These are phyloP conservation scores for Elongisporangium anandrum DNA, from an alignment of 352 stramenopile species.

Conservation along the genomic window DNA sequence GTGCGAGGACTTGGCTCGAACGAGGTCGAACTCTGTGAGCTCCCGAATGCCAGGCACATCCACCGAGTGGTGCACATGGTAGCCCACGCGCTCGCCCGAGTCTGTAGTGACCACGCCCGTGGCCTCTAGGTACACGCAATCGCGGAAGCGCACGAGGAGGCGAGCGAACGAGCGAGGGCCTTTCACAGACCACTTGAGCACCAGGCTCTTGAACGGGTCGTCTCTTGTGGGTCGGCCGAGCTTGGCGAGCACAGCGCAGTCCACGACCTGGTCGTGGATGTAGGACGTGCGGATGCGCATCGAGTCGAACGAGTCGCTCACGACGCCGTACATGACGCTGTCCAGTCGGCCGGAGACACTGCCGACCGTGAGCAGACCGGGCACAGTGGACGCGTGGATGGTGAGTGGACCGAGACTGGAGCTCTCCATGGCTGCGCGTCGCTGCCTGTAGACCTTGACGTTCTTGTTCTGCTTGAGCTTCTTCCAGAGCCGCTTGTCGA, in stretches of 20 bases:
- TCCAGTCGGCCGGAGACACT: conserved; percentile 9
- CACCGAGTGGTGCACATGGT: conserved; percentile 8
- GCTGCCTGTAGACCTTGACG: background rate
- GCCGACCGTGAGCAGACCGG: background rate
- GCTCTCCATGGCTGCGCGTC: background rate
- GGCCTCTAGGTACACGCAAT: conserved; percentile 7
- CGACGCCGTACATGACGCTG: conserved; percentile 12
- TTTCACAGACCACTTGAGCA: conserved; percentile 20
- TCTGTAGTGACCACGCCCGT: conserved; percentile 1
- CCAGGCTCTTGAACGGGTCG: conserved; percentile 19
- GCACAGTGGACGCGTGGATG: background rate
- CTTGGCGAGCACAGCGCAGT: conserved; percentile 8
- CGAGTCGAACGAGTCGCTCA: conserved; percentile 9
- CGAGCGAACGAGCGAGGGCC: background rate
- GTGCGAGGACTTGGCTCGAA: conserved; percentile 5
- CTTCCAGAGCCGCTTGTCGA: conserved; percentile 51
- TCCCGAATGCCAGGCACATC: conserved; percentile 4
- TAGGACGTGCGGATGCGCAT: conserved; percentile 16
- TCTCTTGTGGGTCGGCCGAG: background rate
- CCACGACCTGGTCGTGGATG: conserved; percentile 13
- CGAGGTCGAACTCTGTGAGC: conserved; percentile 3
- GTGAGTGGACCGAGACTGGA: background rate
- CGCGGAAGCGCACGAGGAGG: background rate
- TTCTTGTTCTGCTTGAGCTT: conserved; percentile 19
- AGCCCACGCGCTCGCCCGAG: conserved; percentile 5